Conservation (phyloP, 148 eudicot genomes). For the Heliosperma pusillum region DNA sequence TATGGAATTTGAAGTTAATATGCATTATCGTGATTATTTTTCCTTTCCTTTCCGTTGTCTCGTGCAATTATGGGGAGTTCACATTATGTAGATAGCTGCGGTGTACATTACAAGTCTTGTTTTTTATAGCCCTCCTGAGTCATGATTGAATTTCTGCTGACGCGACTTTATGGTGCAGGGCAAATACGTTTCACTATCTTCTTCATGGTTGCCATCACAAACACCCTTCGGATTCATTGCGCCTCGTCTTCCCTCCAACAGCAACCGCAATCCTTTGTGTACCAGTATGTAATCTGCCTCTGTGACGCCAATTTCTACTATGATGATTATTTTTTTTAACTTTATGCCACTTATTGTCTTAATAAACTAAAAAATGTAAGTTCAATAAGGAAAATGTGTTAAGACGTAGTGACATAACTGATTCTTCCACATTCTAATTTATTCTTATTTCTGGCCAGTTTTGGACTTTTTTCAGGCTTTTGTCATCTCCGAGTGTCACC, state of each 20-base stretch:
- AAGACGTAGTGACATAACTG: neutral
- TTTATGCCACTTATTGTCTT: neutral
- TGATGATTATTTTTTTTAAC: neutral
- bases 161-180: conserved; percentile 26
- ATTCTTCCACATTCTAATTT: conserved; percentile 5
- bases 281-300: conserved; percentile 50
- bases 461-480: conserved; percentile 55
- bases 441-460: conserved; percentile 42
- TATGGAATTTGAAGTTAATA: too few relatives aligned
- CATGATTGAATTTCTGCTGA: neutral
- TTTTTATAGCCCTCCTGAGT: too few relatives aligned
- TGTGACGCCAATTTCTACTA: neutral
- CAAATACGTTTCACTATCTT: conserved; percentile 84
- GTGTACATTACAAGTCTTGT: too few relatives aligned
- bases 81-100: too few relatives aligned
- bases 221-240: conserved; percentile 93
- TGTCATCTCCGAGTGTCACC: conserved; percentile 59
- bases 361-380: too few relatives aligned
- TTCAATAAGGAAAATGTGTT: too few relatives aligned
- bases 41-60: too few relatives aligned
- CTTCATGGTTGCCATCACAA: conserved; percentile 98
- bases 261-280: conserved; percentile 69
- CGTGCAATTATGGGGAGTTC: too few relatives aligned
- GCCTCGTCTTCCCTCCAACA: conserved; percentile 94
- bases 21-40: too few relatives aligned